phyloP scores from a whole-genome alignment of 495 filamentous ascomycete genomes.

The Sporormia fimetaria region DNA sequence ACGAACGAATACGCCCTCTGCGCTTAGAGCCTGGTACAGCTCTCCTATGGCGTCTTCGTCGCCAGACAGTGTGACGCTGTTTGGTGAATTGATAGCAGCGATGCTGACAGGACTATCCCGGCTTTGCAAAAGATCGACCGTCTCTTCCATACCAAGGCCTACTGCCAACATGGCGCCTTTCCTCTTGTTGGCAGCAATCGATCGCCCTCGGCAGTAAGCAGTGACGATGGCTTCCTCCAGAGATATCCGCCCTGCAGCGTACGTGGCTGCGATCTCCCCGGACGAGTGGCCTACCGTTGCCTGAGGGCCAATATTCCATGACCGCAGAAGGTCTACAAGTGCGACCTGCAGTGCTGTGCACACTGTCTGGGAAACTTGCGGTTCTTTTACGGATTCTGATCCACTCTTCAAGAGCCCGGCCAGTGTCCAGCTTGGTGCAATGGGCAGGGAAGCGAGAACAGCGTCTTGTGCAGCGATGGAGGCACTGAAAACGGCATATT shows the following conservation, averaged over 20 bases:
- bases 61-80: constrained; percentile 11
- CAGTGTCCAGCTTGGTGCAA: constrained; percentile 2
- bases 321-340: constrained; percentile 9
- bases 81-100: constrained; percentile 16
- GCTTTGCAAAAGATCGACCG: background rate
- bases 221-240: constrained; percentile 6
- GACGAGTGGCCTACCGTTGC: constrained; percentile 13
- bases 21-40: background rate
- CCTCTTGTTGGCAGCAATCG: background rate
- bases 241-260: constrained; percentile 8
- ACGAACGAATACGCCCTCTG: constrained; percentile 4
- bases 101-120: background rate
- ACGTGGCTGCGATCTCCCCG: constrained; percentile 17
- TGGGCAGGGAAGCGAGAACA: background rate
- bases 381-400: constrained; percentile 1
- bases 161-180: constrained; percentile 14
- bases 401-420: background rate
- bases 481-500: constrained; percentile 5
- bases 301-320: background rate
- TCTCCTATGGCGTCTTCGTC: background rate
- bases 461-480: constrained; percentile 1
- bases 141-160: background rate
- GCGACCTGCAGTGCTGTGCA: constrained; percentile 18
- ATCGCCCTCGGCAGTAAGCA: constrained; percentile 8
- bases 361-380: constrained; percentile 12